These are phyloP conservation scores for Astraeus odoratus DNA, from an alignment of 768 basidiomycete species.

Conservation along the genomic window DNA sequence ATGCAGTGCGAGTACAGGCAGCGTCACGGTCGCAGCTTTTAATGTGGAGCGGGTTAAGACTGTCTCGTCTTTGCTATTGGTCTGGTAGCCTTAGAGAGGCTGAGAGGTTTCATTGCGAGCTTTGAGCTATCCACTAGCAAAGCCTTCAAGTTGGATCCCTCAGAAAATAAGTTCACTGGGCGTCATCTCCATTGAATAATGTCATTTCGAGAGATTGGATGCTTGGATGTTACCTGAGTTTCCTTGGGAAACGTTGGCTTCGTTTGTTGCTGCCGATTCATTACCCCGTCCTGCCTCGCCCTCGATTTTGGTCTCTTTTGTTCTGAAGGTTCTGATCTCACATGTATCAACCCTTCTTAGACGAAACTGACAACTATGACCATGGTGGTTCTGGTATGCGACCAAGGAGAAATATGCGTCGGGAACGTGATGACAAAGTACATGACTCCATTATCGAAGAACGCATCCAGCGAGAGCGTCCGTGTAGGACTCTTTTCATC, in stretches of 20 bases:
- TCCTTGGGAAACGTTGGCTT: constrained; percentile 13
- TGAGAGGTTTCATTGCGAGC: constrained; percentile 35
- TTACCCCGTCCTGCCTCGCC: constrained; percentile 40
- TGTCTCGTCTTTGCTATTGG: constrained; percentile 24
- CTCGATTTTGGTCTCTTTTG: constrained; percentile 31
- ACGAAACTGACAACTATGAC: constrained; percentile 55
- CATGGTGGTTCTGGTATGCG: constrained; percentile 42
- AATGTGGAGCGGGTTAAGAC: constrained; percentile 46
- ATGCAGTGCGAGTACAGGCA: constrained; percentile 37
- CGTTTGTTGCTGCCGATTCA: constrained; percentile 29
- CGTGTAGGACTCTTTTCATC: constrained; percentile 93
- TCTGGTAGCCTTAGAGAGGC: constrained; percentile 19
- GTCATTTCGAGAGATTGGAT: constrained; percentile 13
- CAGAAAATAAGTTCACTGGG: constrained; percentile 24
- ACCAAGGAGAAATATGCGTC: constrained; percentile 47
- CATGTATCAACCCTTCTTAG: constrained; percentile 43
- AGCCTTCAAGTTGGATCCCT: constrained; percentile 34
- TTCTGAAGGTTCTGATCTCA: constrained; percentile 46
- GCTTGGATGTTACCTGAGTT: constrained; percentile 18
- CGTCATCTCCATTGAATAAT: constrained; percentile 13
- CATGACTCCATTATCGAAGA: constrained; percentile 92
- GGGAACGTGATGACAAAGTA: constrained; percentile 82
- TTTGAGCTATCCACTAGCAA: constrained; percentile 44
- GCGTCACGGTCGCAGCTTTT: constrained; percentile 27
- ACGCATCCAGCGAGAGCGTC: constrained; percentile 87